Percentiles rank a stretch among this genome's conserved stretches.
These are phyloP conservation scores for Plectosphaerella plurivora DNA, from an alignment of 2,329 filamentous ascomycete genomes.

Conservation along the genomic window DNA sequence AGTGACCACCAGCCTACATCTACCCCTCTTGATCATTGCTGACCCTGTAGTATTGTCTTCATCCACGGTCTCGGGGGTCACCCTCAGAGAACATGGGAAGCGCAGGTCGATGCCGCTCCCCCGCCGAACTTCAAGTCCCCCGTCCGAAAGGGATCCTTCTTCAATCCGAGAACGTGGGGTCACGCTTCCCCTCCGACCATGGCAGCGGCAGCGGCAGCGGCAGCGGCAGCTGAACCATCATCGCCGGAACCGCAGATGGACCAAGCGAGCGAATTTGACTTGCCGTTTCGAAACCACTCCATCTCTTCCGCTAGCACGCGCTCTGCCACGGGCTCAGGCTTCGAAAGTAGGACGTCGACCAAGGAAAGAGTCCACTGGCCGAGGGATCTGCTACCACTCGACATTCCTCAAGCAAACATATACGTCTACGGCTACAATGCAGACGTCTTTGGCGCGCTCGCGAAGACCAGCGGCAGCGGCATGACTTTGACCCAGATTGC, in stretches of 20 bases:
- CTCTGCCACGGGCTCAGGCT: background rate
- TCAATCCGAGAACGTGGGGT: background rate
- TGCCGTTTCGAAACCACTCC: background rate
- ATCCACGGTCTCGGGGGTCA: background rate
- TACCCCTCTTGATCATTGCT: background rate
- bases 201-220: background rate
- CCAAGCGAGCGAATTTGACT: background rate
- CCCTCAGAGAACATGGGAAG: conserved; percentile 1
- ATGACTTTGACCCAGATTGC: background rate
- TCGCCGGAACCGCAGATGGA: background rate
- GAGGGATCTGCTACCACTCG: background rate
- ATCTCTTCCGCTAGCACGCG: background rate
- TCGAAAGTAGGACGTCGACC: background rate
- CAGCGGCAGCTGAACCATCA: background rate
- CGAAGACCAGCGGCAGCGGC: background rate
- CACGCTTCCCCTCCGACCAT: background rate
- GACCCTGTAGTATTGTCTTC: background rate
- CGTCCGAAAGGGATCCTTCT: background rate
- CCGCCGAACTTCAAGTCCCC: background rate
- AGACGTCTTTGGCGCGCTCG: background rate
- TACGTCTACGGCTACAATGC: conserved; percentile 1
- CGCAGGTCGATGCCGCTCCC: background rate
- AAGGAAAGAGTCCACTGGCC: background rate
- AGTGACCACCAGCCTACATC: background rate
- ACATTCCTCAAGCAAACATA: background rate